These are phyloP conservation scores for Persicaria maculosa DNA, from an alignment of 148 eudicot genomes.

Conservation along the genomic window DNA sequence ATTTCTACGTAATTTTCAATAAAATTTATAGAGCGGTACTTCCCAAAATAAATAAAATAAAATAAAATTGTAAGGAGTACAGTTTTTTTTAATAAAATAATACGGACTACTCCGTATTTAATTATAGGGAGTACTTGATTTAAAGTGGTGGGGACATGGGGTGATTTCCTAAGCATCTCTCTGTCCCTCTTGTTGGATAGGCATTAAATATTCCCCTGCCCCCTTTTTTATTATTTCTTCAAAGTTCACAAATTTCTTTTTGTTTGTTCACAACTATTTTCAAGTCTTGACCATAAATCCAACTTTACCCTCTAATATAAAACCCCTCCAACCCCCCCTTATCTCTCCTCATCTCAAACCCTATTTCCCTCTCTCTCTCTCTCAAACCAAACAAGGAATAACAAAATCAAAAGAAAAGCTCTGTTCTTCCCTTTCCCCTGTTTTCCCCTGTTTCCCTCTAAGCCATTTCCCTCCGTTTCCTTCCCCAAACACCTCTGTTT, in stretches of 20 bases:
- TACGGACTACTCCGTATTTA: too few species aligned
- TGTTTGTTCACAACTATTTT: background rate
- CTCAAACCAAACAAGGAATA: background rate
- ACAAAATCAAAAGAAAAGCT: too few species aligned
- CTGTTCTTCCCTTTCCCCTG: background rate
- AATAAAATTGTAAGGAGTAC: too few species aligned
- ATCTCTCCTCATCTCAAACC: conserved; percentile 3
- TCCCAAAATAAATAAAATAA: too few species aligned
- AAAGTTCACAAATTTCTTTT: background rate
- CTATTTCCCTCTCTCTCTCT: background rate
- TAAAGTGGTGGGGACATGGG: background rate
- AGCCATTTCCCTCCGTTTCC: too few species aligned
- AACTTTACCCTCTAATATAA: background rate
- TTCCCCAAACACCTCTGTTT: background rate
- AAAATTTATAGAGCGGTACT: too few species aligned
- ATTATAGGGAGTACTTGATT: background rate
- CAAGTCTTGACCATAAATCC: background rate
- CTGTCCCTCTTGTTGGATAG: background rate
- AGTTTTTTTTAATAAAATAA: background rate
- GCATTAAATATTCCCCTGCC: conserved; percentile 7
- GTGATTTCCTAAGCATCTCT: conserved; percentile 10
- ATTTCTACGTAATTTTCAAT: too few species aligned
- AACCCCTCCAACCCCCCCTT: background rate
- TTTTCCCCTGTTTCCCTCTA: background rate
- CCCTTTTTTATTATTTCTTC: background rate